A percentile compares a stretch with the other conserved stretches of the same genome.
Conservation (phyloP, 306 rosid genomes). For the Malus asiatica region DNA sequence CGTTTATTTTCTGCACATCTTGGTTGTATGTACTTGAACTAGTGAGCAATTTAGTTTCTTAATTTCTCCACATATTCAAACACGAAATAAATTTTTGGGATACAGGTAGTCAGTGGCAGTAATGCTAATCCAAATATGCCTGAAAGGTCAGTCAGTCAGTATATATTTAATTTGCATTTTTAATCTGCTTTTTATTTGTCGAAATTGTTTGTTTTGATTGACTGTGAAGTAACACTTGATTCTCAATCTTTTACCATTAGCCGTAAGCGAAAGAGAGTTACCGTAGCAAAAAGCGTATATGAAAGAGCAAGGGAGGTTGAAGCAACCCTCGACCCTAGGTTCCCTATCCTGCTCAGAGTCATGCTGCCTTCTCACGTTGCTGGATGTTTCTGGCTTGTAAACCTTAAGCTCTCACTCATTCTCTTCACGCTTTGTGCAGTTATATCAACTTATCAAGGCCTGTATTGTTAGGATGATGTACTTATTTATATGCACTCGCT, state of each 20-base stretch:
- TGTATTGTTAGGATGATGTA: neutral
- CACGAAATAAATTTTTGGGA: neutral
- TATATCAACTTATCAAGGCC: neutral
- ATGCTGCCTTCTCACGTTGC: conserved; percentile 43
- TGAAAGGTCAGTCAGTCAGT: conserved; percentile 19
- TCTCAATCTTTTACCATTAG: too few relatives aligned
- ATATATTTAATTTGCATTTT: neutral
- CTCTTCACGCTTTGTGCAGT: neutral
- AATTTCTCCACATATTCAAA: neutral
- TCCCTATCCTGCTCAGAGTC: conserved; percentile 26
- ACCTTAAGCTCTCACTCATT: neutral
- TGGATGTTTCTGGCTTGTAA: conserved; percentile 47
- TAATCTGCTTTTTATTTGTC: neutral
- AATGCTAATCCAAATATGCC: neutral
- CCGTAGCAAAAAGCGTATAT: neutral
- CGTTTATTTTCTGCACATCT: neutral
- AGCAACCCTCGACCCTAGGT: conserved; percentile 14
- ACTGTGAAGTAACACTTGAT: neutral
- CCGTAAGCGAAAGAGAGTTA: conserved; percentile 7
- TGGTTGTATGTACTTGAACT: neutral
- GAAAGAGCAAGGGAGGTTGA: conserved; percentile 29
- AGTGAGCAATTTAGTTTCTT: neutral
- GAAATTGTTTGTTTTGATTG: neutral
- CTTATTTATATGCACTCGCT: neutral
- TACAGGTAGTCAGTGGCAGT: neutral